phyloP scores from a whole-genome alignment of 2,329 filamentous ascomycete genomes.

The Aureobasidium musti region DNA sequence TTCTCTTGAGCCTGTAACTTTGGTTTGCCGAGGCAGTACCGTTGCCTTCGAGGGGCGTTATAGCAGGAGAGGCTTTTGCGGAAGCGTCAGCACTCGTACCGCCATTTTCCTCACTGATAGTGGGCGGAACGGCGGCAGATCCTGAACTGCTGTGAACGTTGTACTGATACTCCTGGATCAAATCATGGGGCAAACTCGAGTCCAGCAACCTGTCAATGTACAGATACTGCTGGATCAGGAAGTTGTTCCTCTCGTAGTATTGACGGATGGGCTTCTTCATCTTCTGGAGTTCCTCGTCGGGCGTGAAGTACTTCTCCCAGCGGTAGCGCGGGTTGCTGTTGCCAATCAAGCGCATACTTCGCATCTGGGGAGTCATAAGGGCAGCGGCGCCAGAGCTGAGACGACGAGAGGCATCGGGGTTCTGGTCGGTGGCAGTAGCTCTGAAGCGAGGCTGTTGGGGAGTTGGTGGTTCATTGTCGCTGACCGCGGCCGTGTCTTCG shows the following conservation, averaged over 20 bases:
- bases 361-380: conserved; percentile 64
- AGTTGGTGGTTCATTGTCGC: conserved; percentile 19
- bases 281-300: conserved; percentile 68
- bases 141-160: conserved; percentile 45
- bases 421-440: conserved; percentile 1
- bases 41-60: conserved; percentile 23
- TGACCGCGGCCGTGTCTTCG: conserved; percentile 28
- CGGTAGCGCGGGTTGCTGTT: conserved; percentile 82
- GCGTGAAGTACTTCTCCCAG: conserved; percentile 85
- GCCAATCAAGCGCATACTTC: conserved; percentile 84
- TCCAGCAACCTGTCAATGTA: conserved; percentile 91
- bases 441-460: neutral
- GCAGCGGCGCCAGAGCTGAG: conserved; percentile 48
- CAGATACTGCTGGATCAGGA: conserved; percentile 84
- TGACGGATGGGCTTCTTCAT: conserved; percentile 75
- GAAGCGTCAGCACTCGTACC: conserved; percentile 33
- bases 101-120: conserved; percentile 68
- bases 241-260: conserved; percentile 90
- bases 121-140: conserved; percentile 57
- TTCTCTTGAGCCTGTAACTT: conserved; percentile 65
- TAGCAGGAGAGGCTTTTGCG: conserved; percentile 54
- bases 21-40: conserved; percentile 33
- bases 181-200: conserved; percentile 85
- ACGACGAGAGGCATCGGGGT: conserved; percentile 36
- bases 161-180: conserved; percentile 85